Conservation (phyloP, 768 basidiomycete genomes). For the Atractiella rhizophila region DNA sequence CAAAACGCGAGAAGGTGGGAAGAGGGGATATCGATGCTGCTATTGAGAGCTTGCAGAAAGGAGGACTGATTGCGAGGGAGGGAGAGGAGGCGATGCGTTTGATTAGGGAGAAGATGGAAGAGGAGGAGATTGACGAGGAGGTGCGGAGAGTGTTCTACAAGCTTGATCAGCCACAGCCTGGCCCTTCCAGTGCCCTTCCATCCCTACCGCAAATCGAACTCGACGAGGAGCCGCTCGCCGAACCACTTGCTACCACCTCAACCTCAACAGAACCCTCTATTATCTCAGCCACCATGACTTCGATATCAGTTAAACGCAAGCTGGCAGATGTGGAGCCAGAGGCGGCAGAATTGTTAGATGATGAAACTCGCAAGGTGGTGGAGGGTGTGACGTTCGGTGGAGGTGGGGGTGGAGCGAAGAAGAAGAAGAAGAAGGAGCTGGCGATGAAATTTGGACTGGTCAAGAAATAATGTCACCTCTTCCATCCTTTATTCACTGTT, state of each 20-base stretch:
- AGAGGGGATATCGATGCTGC: constrained; percentile 34
- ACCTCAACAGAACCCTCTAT: constrained; percentile 1
- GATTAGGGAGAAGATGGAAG: constrained; percentile 29
- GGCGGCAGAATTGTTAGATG: constrained; percentile 40
- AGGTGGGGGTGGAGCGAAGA: no score
- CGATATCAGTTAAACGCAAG: constrained; percentile 39
- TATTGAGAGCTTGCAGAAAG: constrained; percentile 40
- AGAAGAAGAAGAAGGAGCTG: no score
- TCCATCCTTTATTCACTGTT: no score
- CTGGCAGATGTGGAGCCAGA: constrained; percentile 53
- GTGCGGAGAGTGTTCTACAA: constrained; percentile 72
- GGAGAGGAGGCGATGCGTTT: constrained; percentile 44
- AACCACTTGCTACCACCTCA: constrained; percentile 8
- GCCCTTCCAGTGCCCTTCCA: constrained; percentile 22
- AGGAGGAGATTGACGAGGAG: constrained; percentile 59
- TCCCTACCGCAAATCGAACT: constrained; percentile 12
- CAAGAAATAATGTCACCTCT: no score
- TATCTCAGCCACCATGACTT: constrained; percentile 1
- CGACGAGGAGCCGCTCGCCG: constrained; percentile 8
- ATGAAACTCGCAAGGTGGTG: constrained; percentile 20
- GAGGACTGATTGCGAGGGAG: constrained; percentile 15
- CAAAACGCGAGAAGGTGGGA: constrained; percentile 64
- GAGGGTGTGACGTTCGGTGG: no score
- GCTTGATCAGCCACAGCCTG: constrained; percentile 22
- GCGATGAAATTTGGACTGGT: no score